A percentile compares a stretch with the other conserved stretches of the same genome.
Evolutionary conservation across 169 alveolate species (phyloP).

Genomic region (Ichthyophthirius multifiliis): DNA sequence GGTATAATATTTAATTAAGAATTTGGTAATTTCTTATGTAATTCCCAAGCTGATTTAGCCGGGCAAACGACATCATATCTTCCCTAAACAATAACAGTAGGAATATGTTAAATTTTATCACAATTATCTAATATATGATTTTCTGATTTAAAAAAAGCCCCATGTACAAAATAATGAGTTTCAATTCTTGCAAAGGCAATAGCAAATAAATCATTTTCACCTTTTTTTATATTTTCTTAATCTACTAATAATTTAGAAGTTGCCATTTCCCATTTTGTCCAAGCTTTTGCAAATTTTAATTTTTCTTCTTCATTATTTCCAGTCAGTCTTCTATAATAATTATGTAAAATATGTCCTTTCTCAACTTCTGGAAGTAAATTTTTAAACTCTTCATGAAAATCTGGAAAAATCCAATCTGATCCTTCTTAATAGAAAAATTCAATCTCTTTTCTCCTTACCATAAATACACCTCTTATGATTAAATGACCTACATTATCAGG

Average conservation of each 20-base stretch:
- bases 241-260: not conserved
- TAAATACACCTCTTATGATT: conserved; percentile 36
- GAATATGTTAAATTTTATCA: not conserved
- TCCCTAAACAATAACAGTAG: not conserved
- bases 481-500: conserved; percentile 36
- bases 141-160: not conserved
- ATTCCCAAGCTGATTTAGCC: conserved; percentile 2
- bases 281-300: not conserved
- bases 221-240: not conserved
- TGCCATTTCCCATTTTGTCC: conserved; percentile 11
- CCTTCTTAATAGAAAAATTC: conserved; percentile 5
- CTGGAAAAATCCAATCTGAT: conserved; percentile 9
- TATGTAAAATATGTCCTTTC: not conserved
- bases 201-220: not conserved
- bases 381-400: not conserved
- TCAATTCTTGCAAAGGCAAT: not conserved
- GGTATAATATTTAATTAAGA: not conserved
- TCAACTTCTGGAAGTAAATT: not conserved
- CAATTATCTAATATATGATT: not conserved
- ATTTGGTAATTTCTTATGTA: not conserved
- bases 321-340: not conserved
- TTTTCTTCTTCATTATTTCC: conserved; percentile 8
- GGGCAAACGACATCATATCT: conserved; percentile 5
- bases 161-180: conserved; percentile 1
- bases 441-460: not conserved